Percentiles rank a stretch among this genome's conserved stretches.
Evolutionary conservation across 768 basidiomycete genomes (phyloP).

Genomic region (Clitopilus passeckerianus): DNA sequence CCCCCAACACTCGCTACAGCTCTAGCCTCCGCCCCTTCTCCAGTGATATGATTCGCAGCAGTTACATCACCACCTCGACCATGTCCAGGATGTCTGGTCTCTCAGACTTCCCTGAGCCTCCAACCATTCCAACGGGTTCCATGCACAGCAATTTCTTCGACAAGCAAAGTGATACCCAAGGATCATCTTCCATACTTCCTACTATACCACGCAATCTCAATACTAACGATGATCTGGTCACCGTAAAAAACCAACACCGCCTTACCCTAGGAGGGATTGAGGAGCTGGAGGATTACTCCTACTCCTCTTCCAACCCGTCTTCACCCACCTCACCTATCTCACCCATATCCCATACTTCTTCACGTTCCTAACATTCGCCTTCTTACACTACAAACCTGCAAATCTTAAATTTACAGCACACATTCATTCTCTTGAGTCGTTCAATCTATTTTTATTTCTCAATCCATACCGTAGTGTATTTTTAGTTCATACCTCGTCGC

Average conservation of each 20-base stretch:
- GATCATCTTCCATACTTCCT: slow-evolving; percentile 5
- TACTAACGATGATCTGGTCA: neutral
- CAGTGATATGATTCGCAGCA: slow-evolving; percentile 35
- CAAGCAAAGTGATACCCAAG: slow-evolving; percentile 13
- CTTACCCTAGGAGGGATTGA: slow-evolving; percentile 21
- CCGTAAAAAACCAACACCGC: slow-evolving; percentile 8
- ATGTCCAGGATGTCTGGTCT: slow-evolving; percentile 64
- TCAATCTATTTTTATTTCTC: neutral
- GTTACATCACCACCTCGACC: slow-evolving; percentile 59
- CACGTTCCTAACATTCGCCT: neutral
- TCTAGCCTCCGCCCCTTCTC: slow-evolving; percentile 28
- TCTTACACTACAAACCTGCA: neutral
- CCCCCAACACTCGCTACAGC: neutral
- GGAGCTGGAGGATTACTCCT: slow-evolving; percentile 6
- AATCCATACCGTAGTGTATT: neutral
- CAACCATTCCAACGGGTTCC: slow-evolving; percentile 27
- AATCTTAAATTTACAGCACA: neutral
- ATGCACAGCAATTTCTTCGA: slow-evolving; percentile 42
- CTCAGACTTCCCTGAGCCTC: slow-evolving; percentile 70
- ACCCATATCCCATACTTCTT: neutral
- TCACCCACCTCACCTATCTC: neutral
- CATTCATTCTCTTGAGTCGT: neutral
- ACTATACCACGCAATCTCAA: slow-evolving; percentile 1
- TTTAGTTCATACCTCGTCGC: neutral
- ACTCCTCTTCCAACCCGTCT: neutral